These are phyloP conservation scores for Lophium mytilinum DNA, from an alignment of 495 filamentous ascomycete species.

Conservation along the genomic window DNA sequence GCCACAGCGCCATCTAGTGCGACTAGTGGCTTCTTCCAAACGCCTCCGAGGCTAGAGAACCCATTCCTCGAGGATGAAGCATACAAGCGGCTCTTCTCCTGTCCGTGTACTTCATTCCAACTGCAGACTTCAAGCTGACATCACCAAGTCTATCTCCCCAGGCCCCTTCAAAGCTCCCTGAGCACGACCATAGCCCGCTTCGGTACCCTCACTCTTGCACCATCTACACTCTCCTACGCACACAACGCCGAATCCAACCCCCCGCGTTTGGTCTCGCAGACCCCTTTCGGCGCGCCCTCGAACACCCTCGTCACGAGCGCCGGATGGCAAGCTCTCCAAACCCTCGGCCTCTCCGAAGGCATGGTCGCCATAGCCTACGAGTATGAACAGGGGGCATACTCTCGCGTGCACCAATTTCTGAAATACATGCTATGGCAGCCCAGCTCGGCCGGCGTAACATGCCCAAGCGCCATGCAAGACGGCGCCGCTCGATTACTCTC, in stretches of 20 bases:
- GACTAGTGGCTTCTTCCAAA: conserved; percentile 20
- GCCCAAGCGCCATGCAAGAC: conserved; percentile 64
- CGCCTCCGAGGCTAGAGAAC: conserved; percentile 11
- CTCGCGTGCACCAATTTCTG: conserved; percentile 46
- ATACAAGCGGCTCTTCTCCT: conserved; percentile 1
- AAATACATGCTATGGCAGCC: conserved; percentile 59
- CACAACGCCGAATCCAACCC: conserved; percentile 52
- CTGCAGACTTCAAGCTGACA: background rate
- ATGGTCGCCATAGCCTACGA: conserved; percentile 51
- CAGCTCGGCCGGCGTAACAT: conserved; percentile 54
- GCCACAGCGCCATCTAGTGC: background rate
- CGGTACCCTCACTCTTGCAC: conserved; percentile 19
- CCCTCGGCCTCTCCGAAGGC: conserved; percentile 45
- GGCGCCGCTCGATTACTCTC: conserved; percentile 57
- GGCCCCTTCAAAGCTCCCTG: background rate
- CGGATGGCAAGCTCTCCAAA: conserved; percentile 50
- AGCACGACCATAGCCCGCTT: conserved; percentile 8
- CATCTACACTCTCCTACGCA: conserved; percentile 41
- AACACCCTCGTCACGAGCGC: conserved; percentile 45
- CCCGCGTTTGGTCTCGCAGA: conserved; percentile 44
- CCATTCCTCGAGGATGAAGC: background rate
- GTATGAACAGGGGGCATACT: conserved; percentile 34
- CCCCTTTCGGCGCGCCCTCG: conserved; percentile 39
- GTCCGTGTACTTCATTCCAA: background rate
- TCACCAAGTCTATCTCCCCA: background rate